Percentiles rank a stretch among this genome's conserved stretches.
phyloP scores from a whole-genome alignment of 139 green algal species.

The Tetradesmus lagerheimii region DNA sequence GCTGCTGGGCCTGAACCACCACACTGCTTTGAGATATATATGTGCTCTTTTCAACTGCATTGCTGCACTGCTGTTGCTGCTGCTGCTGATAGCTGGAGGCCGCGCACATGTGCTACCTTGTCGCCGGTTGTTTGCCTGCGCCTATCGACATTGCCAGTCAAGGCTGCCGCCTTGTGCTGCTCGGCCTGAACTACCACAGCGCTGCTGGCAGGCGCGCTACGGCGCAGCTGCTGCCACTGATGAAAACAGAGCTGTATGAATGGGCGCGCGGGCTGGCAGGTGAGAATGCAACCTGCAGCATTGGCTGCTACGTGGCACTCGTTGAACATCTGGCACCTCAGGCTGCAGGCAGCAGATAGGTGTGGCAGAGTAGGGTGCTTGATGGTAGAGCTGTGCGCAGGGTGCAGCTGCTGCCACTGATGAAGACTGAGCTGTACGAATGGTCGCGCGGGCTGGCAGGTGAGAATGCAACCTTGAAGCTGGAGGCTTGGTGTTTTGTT shows the following conservation, averaged over 20 bases:
- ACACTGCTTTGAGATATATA: no score
- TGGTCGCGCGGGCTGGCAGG: conserved; percentile 67
- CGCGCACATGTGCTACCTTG: conserved; percentile 82
- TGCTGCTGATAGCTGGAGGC: conserved; percentile 55
- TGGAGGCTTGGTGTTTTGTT: no score
- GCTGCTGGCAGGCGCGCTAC: neutral
- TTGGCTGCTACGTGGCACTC: no score
- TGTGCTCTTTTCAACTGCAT: no score
- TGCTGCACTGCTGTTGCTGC: neutral
- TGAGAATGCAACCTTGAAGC: no score
- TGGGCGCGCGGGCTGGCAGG: conserved; percentile 67
- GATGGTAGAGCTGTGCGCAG: neutral
- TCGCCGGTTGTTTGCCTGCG: conserved; percentile 63
- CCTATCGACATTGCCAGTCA: conserved; percentile 45
- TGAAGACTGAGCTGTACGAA: conserved; percentile 84
- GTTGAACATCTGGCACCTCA: no score
- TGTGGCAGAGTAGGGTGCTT: neutral
- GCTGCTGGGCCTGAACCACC: conserved; percentile 74
- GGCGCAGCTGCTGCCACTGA: conserved; percentile 51
- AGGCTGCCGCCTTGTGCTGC: conserved; percentile 63
- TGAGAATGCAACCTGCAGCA: neutral
- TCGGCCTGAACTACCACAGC: conserved; percentile 64
- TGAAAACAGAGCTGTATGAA: conserved; percentile 85
- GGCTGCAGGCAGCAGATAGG: no score
- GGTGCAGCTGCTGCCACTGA: conserved; percentile 52